Conservation (phyloP, 164 flowering plant species). For the Litsea cubeba region DNA sequence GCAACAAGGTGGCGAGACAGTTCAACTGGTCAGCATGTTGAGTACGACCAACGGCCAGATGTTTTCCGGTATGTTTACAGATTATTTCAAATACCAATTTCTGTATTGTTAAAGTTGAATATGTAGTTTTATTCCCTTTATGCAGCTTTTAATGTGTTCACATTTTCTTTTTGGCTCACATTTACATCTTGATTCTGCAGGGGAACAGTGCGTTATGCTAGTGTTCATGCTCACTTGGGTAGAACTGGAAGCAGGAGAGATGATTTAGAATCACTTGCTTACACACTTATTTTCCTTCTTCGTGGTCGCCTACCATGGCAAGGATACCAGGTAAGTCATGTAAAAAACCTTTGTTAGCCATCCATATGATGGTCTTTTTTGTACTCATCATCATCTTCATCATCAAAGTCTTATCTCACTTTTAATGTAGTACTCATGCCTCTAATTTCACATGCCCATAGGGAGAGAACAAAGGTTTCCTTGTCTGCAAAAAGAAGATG, state of each 20-base stretch:
- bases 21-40: constrained; percentile 75
- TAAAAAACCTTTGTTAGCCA: neutral
- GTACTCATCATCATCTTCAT: too few relatives aligned
- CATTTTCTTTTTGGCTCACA: neutral
- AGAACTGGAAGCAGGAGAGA: constrained; percentile 94
- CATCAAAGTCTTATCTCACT: too few relatives aligned
- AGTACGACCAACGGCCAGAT: constrained; percentile 95
- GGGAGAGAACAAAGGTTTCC: constrained; percentile 95
- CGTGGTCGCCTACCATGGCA: constrained; percentile 97
- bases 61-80: constrained; percentile 56
- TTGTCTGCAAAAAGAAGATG: constrained; percentile 96
- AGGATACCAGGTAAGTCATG: constrained; percentile 73
- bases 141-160: neutral
- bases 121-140: neutral
- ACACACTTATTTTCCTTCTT: constrained; percentile 85
- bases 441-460: constrained; percentile 11
- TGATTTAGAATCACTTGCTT: constrained; percentile 96
- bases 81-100: neutral
- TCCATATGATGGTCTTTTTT: neutral
- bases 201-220: constrained; percentile 97
- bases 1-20: constrained; percentile 83
- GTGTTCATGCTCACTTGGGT: constrained; percentile 98
- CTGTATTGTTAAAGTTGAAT: neutral
- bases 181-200: constrained; percentile 29
- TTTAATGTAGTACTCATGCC: too few relatives aligned